These are phyloP conservation scores for Carex arenaria DNA, from an alignment of 202 grass and related monocot genomes.

Conservation along the genomic window DNA sequence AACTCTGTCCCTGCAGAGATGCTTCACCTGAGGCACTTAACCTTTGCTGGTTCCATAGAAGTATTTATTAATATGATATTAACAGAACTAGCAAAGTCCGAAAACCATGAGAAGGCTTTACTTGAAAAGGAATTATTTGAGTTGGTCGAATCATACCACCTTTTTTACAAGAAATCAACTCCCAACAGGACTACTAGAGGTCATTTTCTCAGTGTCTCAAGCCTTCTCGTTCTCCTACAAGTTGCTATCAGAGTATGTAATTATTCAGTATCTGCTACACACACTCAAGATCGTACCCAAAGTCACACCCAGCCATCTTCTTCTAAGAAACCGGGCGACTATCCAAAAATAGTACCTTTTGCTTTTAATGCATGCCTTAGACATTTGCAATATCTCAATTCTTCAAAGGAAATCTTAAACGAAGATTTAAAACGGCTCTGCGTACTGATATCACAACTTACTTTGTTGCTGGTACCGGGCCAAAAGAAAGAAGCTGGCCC, in stretches of 20 bases:
- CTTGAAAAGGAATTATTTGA: conserved; percentile 78
- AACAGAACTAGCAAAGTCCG: conserved; percentile 50
- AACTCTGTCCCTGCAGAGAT: conserved; percentile 35
- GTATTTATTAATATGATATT: conserved; percentile 54
- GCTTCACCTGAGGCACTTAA: conserved; percentile 27
- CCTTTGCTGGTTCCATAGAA: conserved; percentile 56
- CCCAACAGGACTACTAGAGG: conserved; percentile 36
- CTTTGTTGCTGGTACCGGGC: conserved; percentile 43
- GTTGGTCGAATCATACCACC: conserved; percentile 49
- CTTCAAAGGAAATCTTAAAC: conserved; percentile 25
- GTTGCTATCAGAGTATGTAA: neutral
- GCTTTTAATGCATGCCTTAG: conserved; percentile 59
- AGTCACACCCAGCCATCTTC: conserved; percentile 40
- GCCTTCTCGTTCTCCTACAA: conserved; percentile 7
- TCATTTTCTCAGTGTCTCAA: conserved; percentile 10
- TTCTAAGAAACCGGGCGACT: conserved; percentile 17
- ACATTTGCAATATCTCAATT: conserved; percentile 44
- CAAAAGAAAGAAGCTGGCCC: conserved; percentile 39
- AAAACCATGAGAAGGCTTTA: conserved; percentile 40
- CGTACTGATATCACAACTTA: conserved; percentile 57
- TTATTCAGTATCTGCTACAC: conserved; percentile 26
- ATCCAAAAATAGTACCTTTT: conserved; percentile 50
- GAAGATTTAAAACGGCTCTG: conserved; percentile 46
- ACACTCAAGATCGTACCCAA: conserved; percentile 47
- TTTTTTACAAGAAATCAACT: conserved; percentile 48